Percentiles rank a stretch among this genome's conserved stretches.
Conservation (phyloP, 192 early-diverging fungal genomes). For the Pilaira anomala region DNA sequence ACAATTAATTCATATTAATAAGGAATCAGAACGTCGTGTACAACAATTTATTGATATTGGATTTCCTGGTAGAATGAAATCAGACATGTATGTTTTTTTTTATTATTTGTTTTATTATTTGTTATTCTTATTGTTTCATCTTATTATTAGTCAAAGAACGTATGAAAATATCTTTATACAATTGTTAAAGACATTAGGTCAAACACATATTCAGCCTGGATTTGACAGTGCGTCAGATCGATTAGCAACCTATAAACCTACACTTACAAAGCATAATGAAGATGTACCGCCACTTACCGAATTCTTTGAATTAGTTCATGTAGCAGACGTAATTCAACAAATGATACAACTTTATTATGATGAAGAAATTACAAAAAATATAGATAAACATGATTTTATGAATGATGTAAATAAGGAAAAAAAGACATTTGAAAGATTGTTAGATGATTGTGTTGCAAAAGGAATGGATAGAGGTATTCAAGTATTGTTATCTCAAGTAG, state of each 20-base stretch:
- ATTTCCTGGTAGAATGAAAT: conserved; percentile 58
- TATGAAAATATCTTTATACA: conserved; percentile 77
- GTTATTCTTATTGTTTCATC: not conserved
- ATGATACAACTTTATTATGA: conserved; percentile 93
- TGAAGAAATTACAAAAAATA: conserved; percentile 77
- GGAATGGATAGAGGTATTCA: conserved; percentile 93
- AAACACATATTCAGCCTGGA: conserved; percentile 69
- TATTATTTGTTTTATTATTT: conserved; percentile 1
- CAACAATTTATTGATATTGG: conserved; percentile 53
- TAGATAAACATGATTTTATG: conserved; percentile 90
- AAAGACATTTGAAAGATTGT: conserved; percentile 75
- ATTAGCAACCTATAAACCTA: conserved; percentile 43
- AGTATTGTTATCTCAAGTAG: conserved; percentile 76
- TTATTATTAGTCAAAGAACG: conserved; percentile 53
- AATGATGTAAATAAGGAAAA: conserved; percentile 91
- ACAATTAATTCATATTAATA: conserved; percentile 85
- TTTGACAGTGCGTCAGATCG: conserved; percentile 57
- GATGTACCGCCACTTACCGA: conserved; percentile 64
- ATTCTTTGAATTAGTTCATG: conserved; percentile 94
- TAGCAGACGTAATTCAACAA: conserved; percentile 90
- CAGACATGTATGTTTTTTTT: conserved; percentile 48
- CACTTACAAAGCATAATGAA: conserved; percentile 29
- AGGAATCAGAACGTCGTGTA: conserved; percentile 66
- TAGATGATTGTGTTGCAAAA: conserved; percentile 87
- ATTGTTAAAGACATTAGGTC: conserved; percentile 69